Base-by-base conservation (phyloP, 2,329 filamentous ascomycete genomes). In the Apiospora koreana region DNA sequence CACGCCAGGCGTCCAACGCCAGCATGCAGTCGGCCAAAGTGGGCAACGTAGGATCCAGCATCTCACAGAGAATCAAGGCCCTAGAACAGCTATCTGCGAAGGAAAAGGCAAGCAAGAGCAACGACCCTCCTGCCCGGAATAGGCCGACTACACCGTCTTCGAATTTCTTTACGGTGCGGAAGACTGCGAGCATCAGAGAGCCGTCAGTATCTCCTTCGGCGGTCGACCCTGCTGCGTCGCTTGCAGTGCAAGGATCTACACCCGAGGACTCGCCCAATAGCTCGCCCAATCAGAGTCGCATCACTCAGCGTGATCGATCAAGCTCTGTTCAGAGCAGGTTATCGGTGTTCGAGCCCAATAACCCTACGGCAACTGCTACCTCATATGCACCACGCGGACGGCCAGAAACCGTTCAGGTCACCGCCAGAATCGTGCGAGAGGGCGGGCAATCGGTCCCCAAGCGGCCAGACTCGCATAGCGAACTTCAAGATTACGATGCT, bases 31-130 rank as follows among this genome's bases (percentile, higher is more conserved):
- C 88, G 41, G 14, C 41, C 3, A 94, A 93, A 79, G 97, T 95
- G 79, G 38, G 91, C 74, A 96, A 93, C 76, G 88, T 98, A 31
- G 95, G 94, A 9, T 94, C 93, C 10, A 94, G 94, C 75, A 98
- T 99, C 72, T 97, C 95, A 3, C 94, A 95, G 79, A 92, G 96
- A 54, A 98, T 98, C 80, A 97, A 97, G 81, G 94, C 95, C 8
- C 85, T 99, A 68, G 93, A 97, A 78, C 95, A 94, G 80, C 87
- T 96, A 74, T 87, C 91, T 71, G 81, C 86, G 78, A 77, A 79
- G 77, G 72, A 80, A 62, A 76, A 67, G 21, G 35, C 64, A 23
- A 66, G 41, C 58, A 66, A 45, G 23, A 38, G 35, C 45, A 65
- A 10, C 16, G 62, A 65, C 23, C n/a, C 25, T n/a, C 35, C 38